phyloP scores from a whole-genome alignment of 2,329 filamentous ascomycete species.

The Pseudogymnoascus sp. region DNA sequence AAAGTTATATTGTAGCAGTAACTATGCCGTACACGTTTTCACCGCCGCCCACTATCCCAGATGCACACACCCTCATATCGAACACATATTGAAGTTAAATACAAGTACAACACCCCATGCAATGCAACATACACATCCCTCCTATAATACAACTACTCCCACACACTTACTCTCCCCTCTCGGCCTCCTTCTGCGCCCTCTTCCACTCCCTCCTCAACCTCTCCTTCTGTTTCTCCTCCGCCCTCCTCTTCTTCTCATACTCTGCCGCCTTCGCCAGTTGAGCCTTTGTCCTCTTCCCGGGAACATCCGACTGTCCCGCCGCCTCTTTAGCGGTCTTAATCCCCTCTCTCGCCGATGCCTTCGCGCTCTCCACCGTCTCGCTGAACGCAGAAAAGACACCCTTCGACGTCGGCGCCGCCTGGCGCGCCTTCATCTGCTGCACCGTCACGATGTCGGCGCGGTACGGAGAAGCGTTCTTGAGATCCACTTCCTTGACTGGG shows the following conservation, averaged over 20 bases:
- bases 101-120: conserved; percentile 3
- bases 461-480: conserved; percentile 14
- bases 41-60: not conserved
- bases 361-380: conserved; percentile 26
- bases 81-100: conserved; percentile 4
- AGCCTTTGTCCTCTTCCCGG: conserved; percentile 16
- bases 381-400: conserved; percentile 29
- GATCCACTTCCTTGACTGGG: not conserved
- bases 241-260: conserved; percentile 20
- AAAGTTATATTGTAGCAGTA: not conserved
- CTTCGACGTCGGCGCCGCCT: conserved; percentile 19
- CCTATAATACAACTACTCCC: not conserved
- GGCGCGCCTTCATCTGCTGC: conserved; percentile 12
- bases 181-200: conserved; percentile 12
- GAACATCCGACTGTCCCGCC: conserved; percentile 29
- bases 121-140: conserved; percentile 6
- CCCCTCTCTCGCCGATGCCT: conserved; percentile 24
- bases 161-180: not conserved
- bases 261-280: conserved; percentile 14
- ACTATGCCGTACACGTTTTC: not conserved
- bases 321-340: conserved; percentile 29
- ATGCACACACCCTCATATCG: not conserved
- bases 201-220: conserved; percentile 10
- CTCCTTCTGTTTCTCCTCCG: conserved; percentile 15
- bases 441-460: conserved; percentile 15